phyloP scores from a whole-genome alignment of 1,139 yeast species.

The Nematodospora anomalae region DNA sequence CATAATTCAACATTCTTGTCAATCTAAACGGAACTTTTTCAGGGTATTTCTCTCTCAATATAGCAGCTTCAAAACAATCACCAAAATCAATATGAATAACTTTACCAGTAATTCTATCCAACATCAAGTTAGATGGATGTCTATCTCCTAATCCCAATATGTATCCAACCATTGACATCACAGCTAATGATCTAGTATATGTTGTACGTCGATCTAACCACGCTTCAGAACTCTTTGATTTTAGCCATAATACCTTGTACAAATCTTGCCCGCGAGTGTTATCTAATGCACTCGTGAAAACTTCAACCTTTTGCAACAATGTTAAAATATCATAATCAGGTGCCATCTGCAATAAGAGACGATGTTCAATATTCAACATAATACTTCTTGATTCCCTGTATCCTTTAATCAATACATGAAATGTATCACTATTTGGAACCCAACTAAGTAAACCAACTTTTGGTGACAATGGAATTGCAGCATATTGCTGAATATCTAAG shows the following conservation, averaged over 20 bases:
- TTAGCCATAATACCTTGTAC: constrained; percentile 93
- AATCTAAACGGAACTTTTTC: constrained; percentile 97
- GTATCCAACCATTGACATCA: constrained; percentile 98
- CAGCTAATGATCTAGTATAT: constrained; percentile 92
- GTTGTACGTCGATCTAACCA: constrained; percentile 98
- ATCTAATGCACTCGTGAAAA: constrained; percentile 92
- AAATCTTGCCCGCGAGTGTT: constrained; percentile 96
- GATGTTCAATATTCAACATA: constrained; percentile 85
- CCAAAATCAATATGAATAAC: constrained; percentile 98
- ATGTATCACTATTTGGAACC: constrained; percentile 97
- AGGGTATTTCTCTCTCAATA: constrained; percentile 92
- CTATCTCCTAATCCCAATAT: constrained; percentile 96
- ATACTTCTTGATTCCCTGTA: constrained; percentile 91
- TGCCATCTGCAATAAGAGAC: constrained; percentile 97
- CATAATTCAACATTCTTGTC: constrained; percentile 95
- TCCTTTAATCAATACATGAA: constrained; percentile 89
- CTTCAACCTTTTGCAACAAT: constrained; percentile 89
- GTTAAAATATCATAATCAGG: constrained; percentile 94
- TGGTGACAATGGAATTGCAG: constrained; percentile 95
- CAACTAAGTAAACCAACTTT: constrained; percentile 95
- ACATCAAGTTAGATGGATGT: constrained; percentile 95
- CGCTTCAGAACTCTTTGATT: constrained; percentile 92
- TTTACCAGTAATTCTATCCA: constrained; percentile 90
- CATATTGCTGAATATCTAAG: constrained; percentile 84
- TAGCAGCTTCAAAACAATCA: constrained; percentile 98